Conservation (phyloP, 169 alveolate species). For the Blepharisma undulans region DNA sequence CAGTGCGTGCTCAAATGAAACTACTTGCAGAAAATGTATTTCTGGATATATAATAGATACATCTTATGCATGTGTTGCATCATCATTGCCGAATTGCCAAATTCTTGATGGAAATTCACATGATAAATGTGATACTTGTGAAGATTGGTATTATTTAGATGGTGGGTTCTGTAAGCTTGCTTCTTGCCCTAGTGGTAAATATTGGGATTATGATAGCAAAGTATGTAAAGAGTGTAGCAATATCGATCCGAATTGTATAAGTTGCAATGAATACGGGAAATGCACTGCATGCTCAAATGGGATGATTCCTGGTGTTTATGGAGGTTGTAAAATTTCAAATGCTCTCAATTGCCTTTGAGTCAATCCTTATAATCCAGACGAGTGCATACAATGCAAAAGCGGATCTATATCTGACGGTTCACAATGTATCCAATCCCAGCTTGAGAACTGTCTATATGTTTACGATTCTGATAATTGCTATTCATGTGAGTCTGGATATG, state of each 20-base stretch:
- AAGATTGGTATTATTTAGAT: too few relatives aligned
- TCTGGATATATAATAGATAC: too few relatives aligned
- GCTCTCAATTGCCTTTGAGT: background rate
- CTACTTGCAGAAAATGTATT: too few relatives aligned
- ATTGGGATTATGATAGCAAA: too few relatives aligned
- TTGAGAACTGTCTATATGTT: background rate
- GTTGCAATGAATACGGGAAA: background rate
- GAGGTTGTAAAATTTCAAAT: background rate
- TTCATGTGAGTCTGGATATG: background rate
- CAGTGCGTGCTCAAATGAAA: too few relatives aligned
- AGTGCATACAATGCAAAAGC: background rate
- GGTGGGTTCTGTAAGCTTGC: too few relatives aligned
- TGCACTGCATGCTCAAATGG: background rate
- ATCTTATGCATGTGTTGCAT: too few relatives aligned
- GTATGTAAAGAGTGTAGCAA: too few relatives aligned
- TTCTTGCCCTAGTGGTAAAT: too few relatives aligned
- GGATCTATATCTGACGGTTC: background rate
- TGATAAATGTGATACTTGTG: too few relatives aligned
- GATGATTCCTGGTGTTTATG: background rate
- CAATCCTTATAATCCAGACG: background rate
- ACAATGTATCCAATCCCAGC: background rate
- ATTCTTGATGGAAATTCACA: too few relatives aligned
- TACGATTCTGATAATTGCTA: background rate
- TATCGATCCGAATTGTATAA: background rate
- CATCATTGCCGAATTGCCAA: too few relatives aligned